Evolutionary conservation across 2,329 filamentous ascomycete genomes (phyloP).

Genomic region (Neofusicoccum kwambonambiense): DNA sequence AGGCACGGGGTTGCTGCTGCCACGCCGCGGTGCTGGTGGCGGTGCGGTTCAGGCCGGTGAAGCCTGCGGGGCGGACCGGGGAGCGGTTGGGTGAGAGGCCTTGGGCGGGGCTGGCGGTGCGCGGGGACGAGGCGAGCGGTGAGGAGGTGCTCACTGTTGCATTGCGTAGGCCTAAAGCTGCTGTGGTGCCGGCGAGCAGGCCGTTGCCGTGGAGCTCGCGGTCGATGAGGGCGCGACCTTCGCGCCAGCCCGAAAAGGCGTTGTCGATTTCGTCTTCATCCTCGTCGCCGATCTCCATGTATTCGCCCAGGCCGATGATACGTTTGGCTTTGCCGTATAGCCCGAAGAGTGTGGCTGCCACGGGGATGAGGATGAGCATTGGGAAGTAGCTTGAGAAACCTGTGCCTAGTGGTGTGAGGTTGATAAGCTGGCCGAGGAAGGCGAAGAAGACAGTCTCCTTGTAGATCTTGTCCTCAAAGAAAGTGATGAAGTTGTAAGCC

Average conservation of each 20-base stretch:
- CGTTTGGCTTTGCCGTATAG: conserved; percentile 80
- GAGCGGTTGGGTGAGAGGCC: conserved; percentile 22
- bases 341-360: conserved; percentile 82
- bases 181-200: conserved; percentile 29
- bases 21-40: conserved; percentile 1
- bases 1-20: not conserved
- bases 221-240: conserved; percentile 87
- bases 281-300: conserved; percentile 55
- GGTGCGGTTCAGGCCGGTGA: not conserved
- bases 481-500: conserved; percentile 94
- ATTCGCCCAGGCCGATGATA: conserved; percentile 73
- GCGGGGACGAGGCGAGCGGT: conserved; percentile 6
- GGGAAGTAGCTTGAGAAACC: conserved; percentile 90
- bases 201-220: conserved; percentile 61
- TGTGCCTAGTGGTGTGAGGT: conserved; percentile 76
- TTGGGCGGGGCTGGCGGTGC: not conserved
- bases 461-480: conserved; percentile 72
- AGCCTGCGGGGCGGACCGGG: not conserved
- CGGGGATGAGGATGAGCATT: conserved; percentile 80
- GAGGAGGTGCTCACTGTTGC: not conserved
- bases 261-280: conserved; percentile 65
- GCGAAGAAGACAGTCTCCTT: conserved; percentile 78
- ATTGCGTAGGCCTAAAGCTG: conserved; percentile 22
- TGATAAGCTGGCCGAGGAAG: conserved; percentile 80
- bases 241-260: conserved; percentile 78